A percentile compares a stretch with the other conserved stretches of the same genome.
phyloP scores from a whole-genome alignment of 345 rosid species.

The Theobroma cacao region DNA sequence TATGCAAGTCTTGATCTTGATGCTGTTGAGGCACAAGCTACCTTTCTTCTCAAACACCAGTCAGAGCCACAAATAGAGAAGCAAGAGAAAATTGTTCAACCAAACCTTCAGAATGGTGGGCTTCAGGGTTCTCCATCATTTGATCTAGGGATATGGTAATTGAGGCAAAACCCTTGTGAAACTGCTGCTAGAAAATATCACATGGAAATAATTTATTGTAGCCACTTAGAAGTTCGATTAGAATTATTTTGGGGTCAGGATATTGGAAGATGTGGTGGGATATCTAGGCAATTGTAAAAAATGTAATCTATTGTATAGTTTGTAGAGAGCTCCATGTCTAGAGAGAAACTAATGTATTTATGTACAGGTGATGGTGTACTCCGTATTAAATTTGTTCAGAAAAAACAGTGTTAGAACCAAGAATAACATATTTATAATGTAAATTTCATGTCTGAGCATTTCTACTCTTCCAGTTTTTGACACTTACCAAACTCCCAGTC shows the following conservation, averaged over 20 bases:
- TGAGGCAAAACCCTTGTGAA: not conserved
- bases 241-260: not conserved
- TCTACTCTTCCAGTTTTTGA: not conserved
- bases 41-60: constrained; percentile 45
- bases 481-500: not conserved
- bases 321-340: not conserved
- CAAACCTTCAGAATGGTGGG: constrained; percentile 19
- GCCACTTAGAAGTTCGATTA: not conserved
- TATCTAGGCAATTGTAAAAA: not conserved
- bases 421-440: not conserved
- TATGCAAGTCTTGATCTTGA: constrained; percentile 73
- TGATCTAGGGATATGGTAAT: constrained; percentile 78
- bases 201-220: not conserved
- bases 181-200: not conserved
- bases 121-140: constrained; percentile 59
- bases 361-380: not conserved
- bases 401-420: not conserved
- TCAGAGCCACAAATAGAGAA: constrained; percentile 31
- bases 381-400: not conserved
- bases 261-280: not conserved
- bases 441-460: not conserved
- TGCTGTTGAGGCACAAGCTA: constrained; percentile 82
- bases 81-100: constrained; percentile 24
- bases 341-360: not conserved
- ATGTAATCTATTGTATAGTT: not conserved